These are phyloP conservation scores for Lentinula sp. DNA, from an alignment of 768 basidiomycete genomes.

Conservation along the genomic window DNA sequence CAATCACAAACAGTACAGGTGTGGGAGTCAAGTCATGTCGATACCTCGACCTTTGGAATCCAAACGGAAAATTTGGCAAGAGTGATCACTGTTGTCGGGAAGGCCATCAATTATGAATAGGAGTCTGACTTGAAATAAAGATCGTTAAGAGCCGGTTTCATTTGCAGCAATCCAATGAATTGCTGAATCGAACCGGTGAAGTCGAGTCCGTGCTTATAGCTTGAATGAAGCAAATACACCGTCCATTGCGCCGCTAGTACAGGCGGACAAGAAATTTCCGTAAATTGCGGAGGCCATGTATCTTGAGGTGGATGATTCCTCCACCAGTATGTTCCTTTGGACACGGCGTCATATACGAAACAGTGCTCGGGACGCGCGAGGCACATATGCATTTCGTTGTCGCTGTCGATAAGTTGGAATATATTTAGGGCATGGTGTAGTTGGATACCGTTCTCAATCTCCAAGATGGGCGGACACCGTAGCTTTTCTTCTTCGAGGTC, in stretches of 20 bases:
- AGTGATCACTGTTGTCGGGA: too few species aligned
- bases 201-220: neutral
- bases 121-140: too few species aligned
- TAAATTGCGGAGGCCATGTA: neutral
- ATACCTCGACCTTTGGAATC: too few species aligned
- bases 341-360: neutral
- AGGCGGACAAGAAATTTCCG: neutral
- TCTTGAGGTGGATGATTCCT: neutral
- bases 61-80: too few species aligned
- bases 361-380: neutral
- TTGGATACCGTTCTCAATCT: neutral
- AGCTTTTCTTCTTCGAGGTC: neutral
- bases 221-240: neutral
- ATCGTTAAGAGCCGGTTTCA: neutral
- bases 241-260: neutral
- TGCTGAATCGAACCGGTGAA: neutral
- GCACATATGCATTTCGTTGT: neutral
- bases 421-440: neutral
- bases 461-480: neutral
- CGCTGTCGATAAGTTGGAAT: neutral
- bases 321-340: neutral
- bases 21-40: too few species aligned
- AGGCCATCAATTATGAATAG: too few species aligned
- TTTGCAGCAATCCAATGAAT: neutral
- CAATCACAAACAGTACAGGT: too few species aligned